These are phyloP conservation scores for Eimeria sp. DNA, from an alignment of 169 alveolate species.

Conservation along the genomic window DNA sequence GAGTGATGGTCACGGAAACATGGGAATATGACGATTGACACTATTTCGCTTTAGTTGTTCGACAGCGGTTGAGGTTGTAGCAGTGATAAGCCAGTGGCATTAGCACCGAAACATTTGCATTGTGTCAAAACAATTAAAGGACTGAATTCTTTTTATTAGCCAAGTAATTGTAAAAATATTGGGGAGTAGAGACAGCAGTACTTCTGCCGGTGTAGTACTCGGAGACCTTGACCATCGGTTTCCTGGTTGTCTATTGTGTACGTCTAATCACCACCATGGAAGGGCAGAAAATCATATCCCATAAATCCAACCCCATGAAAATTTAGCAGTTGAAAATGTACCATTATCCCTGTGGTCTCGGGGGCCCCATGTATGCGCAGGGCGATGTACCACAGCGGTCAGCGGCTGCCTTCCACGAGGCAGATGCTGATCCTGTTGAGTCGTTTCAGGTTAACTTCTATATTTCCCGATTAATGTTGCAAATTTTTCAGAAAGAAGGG, in stretches of 20 bases:
- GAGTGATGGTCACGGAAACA: neutral
- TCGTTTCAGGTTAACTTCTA: neutral
- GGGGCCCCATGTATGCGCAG: neutral
- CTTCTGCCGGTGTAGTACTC: neutral
- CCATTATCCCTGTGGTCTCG: neutral
- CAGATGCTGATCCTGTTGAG: neutral
- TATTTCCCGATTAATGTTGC: neutral
- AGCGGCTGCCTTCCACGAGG: neutral
- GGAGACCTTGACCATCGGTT: neutral
- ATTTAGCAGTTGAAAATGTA: neutral
- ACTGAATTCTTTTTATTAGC: neutral
- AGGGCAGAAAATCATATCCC: neutral
- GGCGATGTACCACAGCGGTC: conserved; percentile 11
- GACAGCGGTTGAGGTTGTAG: neutral
- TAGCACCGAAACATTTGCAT: neutral
- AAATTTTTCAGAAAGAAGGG: neutral
- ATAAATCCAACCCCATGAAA: neutral
- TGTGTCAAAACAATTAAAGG: neutral
- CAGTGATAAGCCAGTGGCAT: neutral
- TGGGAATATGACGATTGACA: neutral
- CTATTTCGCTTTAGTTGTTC: neutral
- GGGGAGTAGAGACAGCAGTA: neutral
- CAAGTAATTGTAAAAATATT: neutral
- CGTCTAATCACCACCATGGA: neutral
- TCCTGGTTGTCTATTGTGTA: neutral